Evolutionary conservation across 306 rosid genomes (phyloP).

Genomic region (Quercus variabilis): DNA sequence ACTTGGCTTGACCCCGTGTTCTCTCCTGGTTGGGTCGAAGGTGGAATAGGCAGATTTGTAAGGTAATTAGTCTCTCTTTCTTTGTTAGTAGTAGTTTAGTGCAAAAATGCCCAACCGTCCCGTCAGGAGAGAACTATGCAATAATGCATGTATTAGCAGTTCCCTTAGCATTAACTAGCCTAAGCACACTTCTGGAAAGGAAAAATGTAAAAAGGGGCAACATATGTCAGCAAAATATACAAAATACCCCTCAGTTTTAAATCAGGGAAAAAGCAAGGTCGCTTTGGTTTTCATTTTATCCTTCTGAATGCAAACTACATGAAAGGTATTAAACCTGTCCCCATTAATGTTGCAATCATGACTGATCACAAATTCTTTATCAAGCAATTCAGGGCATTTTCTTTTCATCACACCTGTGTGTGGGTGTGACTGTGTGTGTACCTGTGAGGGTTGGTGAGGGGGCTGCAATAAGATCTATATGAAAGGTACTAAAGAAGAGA

Average conservation of each 20-base stretch:
- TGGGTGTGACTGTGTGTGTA: no score
- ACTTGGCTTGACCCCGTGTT: no score
- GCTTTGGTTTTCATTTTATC: neutral
- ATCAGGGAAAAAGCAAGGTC: neutral
- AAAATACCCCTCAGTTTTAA: neutral
- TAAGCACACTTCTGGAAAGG: neutral
- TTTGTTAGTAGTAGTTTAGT: neutral
- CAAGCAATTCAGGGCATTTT: no score
- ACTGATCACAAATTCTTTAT: neutral
- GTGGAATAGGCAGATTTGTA: no score
- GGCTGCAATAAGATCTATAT: neutral
- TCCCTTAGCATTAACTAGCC: neutral
- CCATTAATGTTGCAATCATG: neutral
- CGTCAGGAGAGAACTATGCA: neutral
- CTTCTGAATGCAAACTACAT: neutral
- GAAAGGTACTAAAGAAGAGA: neutral
- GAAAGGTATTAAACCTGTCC: neutral
- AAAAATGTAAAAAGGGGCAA: neutral
- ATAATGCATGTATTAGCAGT: neutral
- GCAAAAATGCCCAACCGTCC: neutral
- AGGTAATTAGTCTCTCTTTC: no score
- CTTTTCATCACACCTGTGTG: neutral
- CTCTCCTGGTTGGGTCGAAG: no score
- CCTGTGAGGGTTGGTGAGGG: neutral
- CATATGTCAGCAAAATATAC: neutral